Base-by-base conservation (phyloP, 2,329 filamentous ascomycete genomes). In the Exophiala lecanii-corni region DNA sequence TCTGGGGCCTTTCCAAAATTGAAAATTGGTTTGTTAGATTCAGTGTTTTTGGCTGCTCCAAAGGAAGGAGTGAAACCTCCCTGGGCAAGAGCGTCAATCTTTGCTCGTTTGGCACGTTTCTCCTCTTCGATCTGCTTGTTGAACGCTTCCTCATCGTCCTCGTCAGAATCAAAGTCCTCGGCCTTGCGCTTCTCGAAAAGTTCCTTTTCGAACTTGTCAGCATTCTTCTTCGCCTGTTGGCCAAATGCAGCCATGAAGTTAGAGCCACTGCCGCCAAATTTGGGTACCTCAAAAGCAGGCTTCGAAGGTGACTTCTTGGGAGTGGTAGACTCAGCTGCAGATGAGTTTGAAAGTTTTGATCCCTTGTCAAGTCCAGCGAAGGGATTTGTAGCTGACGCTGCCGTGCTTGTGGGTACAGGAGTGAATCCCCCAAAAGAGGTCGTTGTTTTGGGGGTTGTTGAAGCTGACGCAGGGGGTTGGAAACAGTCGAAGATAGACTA, bases 91-190 rank as follows among this genome's bases (percentile, higher is more conserved):
- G 65, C 60, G 30, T 64, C 64, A 32, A 70, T 55, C 49, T 68
- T 62, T 35, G 62, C 59, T 19, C 60, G 62, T 57, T 73, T 74
- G 30, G 66, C 65, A 19, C 62, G 64, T 50, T 71, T 68, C 52
- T 69, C 58, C 51, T 70, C 68, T 30, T 64, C 63, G 52, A 74
- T 62, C 43, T 62, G 60, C 41, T 66, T 64, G 43, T 72, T 67
- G 67, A 70, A 75, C 35, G 69, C 63, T 19, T 61, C 70, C 49
- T 71, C 67, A 32, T 74, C 69, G 31, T 74, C 71, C 41, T 73
- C 70, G 10, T 74, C 72, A 5, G 71, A 73, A 49, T 75, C 71
- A 46, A 69, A 73, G 16, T 74, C 70, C 38, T 73, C 70, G 3
- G 63, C 68, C 56, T 72, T 73, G 37, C 70, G 67, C 56, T 71